A percentile compares a stretch with the other conserved stretches of the same genome.
These are phyloP conservation scores for Angomonas deanei DNA, from an alignment of 208 protist species.

Conservation along the genomic window DNA sequence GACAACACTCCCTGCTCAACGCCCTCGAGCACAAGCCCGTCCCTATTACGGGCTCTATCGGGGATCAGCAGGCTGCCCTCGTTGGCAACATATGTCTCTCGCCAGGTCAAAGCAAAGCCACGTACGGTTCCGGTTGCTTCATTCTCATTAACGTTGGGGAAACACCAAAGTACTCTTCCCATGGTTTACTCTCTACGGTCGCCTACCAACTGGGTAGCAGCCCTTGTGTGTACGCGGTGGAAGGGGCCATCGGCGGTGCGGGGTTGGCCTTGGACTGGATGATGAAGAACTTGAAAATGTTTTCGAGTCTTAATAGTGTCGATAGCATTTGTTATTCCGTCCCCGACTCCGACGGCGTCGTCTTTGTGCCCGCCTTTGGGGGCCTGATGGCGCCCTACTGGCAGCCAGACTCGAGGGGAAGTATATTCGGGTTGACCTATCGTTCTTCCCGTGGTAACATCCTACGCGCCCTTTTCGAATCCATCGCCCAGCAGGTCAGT, in stretches of 20 bases:
- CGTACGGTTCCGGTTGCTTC: constrained; percentile 98
- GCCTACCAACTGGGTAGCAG: constrained; percentile 88
- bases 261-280: constrained; percentile 94
- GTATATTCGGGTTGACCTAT: constrained; percentile 91
- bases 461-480: constrained; percentile 80
- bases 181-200: constrained; percentile 96
- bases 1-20: constrained; percentile 22
- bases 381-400: constrained; percentile 97
- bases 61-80: constrained; percentile 97
- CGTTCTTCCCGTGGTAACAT: constrained; percentile 83
- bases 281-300: constrained; percentile 88
- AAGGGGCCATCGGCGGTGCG: constrained; percentile 92
- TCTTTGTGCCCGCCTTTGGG: constrained; percentile 97
- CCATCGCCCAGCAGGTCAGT: constrained; percentile 86
- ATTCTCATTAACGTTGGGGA: constrained; percentile 96
- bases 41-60: constrained; percentile 86
- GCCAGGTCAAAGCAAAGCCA: constrained; percentile 94
- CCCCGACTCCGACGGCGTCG: constrained; percentile 69
- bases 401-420: constrained; percentile 92
- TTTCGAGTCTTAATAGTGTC: constrained; percentile 55
- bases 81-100: constrained; percentile 94
- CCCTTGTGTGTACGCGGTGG: constrained; percentile 62
- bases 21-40: constrained; percentile 22
- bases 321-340: constrained; percentile 53
- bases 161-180: constrained; percentile 60